Evolutionary conservation across 768 basidiomycete species (phyloP).

Genomic region (Rhizopogon rudus): DNA sequence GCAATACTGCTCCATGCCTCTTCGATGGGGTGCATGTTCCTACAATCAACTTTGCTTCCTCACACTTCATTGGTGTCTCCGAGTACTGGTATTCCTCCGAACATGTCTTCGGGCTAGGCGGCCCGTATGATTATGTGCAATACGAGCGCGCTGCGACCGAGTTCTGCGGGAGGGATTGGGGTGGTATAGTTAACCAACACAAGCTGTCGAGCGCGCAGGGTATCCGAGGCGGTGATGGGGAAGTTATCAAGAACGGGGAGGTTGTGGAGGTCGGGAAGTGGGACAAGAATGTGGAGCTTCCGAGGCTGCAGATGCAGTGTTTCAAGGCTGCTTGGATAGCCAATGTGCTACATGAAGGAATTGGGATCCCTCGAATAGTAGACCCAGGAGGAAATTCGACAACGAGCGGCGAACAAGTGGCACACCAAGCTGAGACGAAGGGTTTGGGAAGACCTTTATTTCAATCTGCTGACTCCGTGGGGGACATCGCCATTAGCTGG

Average conservation of each 20-base stretch:
- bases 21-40: conserved; percentile 96
- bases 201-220: conserved; percentile 43
- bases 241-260: conserved; percentile 55
- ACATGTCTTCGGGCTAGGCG: conserved; percentile 92
- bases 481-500: conserved; percentile 94
- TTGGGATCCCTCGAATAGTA: conserved; percentile 88
- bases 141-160: conserved; percentile 89
- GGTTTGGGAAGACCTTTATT: conserved; percentile 82
- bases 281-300: conserved; percentile 72
- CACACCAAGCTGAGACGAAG: conserved; percentile 72
- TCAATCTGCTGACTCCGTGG: conserved; percentile 89
- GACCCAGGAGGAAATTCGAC: conserved; percentile 80
- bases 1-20: conserved; percentile 79
- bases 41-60: conserved; percentile 88
- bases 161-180: conserved; percentile 83
- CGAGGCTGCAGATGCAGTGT: conserved; percentile 93
- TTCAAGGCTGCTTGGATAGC: conserved; percentile 99
- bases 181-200: conserved; percentile 65
- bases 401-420: conserved; percentile 64
- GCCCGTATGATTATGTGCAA: conserved; percentile 92
- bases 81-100: conserved; percentile 99
- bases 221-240: conserved; percentile 56
- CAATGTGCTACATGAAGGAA: conserved; percentile 93
- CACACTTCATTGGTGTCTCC: conserved; percentile 93
- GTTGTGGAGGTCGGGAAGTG: conserved; percentile 63